phyloP scores from a whole-genome alignment of 768 basidiomycete genomes.

The Boletellus ananiceps region DNA sequence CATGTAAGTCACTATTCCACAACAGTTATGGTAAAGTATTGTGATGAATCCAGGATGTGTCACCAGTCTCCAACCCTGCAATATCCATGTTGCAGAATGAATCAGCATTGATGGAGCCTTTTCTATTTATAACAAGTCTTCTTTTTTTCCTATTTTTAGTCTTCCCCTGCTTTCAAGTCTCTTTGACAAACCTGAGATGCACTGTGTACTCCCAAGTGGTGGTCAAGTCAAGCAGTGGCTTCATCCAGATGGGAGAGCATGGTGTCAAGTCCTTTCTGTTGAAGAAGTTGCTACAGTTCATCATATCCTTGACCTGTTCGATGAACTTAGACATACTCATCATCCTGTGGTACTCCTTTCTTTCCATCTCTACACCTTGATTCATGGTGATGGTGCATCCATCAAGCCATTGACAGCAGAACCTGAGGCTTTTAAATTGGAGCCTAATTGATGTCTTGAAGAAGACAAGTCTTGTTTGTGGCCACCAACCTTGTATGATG shows the following conservation, averaged over 20 bases:
- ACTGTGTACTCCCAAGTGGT: constrained; percentile 1
- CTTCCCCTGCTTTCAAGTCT: too few species aligned
- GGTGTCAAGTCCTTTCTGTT: constrained; percentile 1
- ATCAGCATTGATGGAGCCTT: not conserved
- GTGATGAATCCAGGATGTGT: constrained; percentile 3
- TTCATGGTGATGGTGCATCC: too few species aligned
- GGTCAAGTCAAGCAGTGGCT: not conserved
- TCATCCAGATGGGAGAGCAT: not conserved
- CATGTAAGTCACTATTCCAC: too few species aligned
- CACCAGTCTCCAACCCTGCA: not conserved
- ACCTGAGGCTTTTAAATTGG: not conserved
- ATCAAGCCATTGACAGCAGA: not conserved
- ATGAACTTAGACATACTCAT: not conserved
- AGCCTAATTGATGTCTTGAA: not conserved
- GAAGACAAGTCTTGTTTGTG: not conserved
- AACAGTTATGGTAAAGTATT: constrained; percentile 1
- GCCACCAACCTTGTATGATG: not conserved
- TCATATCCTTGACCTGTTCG: not conserved
- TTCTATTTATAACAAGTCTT: too few species aligned
- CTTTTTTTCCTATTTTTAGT: too few species aligned
- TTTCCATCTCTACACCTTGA: too few species aligned
- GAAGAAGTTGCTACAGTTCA: constrained; percentile 3
- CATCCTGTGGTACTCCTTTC: too few species aligned
- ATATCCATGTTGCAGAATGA: not conserved
- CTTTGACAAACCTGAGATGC: not conserved